Conservation (phyloP, 345 rosid genomes). For the Linum usitatissimum region DNA sequence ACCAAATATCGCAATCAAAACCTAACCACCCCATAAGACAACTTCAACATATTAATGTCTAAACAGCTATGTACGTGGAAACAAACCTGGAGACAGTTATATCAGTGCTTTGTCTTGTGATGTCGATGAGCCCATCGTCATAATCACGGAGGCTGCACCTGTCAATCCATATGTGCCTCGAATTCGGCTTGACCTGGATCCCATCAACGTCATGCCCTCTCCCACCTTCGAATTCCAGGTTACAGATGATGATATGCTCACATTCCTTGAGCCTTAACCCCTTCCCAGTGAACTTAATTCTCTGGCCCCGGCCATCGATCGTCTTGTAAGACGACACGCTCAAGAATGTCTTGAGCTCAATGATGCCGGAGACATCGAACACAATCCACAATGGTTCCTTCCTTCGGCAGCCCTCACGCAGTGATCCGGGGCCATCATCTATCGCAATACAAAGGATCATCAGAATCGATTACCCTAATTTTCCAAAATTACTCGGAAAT, state of each 20-base stretch:
- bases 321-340: slow-evolving; percentile 4
- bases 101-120: slow-evolving; percentile 89
- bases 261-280: slow-evolving; percentile 3
- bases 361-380: slow-evolving; percentile 45
- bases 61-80: background rate
- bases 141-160: slow-evolving; percentile 9
- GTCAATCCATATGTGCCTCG: slow-evolving; percentile 25
- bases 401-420: slow-evolving; percentile 14
- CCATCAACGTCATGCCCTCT: slow-evolving; percentile 4
- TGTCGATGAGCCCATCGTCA: slow-evolving; percentile 86
- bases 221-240: slow-evolving; percentile 2
- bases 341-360: slow-evolving; percentile 12
- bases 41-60: too few species aligned
- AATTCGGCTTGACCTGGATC: slow-evolving; percentile 4
- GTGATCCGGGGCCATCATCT: slow-evolving; percentile 93
- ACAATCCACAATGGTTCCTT: slow-evolving; percentile 3
- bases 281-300: background rate
- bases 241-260: slow-evolving; percentile 3
- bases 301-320: slow-evolving; percentile 2
- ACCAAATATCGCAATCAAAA: slow-evolving; percentile 11
- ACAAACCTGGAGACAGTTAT: slow-evolving; percentile 74
- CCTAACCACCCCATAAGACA: background rate
- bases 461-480: background rate
- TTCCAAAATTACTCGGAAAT: too few species aligned
- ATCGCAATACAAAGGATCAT: background rate